These are phyloP conservation scores for Extremus antarcticus DNA, from an alignment of 495 filamentous ascomycete species.

Conservation along the genomic window DNA sequence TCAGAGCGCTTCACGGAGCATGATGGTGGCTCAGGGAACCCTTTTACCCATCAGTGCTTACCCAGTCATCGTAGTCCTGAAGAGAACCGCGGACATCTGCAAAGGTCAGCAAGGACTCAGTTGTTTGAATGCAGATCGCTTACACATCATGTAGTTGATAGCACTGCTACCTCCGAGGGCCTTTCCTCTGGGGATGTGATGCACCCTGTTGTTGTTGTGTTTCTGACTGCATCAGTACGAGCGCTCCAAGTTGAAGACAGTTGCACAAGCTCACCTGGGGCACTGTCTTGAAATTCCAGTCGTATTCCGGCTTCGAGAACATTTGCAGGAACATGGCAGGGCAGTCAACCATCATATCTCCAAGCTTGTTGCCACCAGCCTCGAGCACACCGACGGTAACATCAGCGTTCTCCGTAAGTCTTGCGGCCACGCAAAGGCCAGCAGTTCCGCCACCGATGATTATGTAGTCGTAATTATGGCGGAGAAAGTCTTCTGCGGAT, in stretches of 20 bases:
- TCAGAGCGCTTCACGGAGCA: neutral
- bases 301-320: constrained; percentile 32
- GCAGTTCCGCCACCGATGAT: constrained; percentile 24
- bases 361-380: constrained; percentile 34
- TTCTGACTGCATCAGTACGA: no score
- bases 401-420: constrained; percentile 23
- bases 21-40: neutral
- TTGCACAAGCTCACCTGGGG: constrained; percentile 31
- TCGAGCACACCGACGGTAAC: constrained; percentile 38
- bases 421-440: constrained; percentile 23
- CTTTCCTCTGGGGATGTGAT: constrained; percentile 32
- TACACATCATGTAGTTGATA: constrained; percentile 33
- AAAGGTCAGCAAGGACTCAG: constrained; percentile 35
- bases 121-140: constrained; percentile 37
- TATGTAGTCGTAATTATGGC: constrained; percentile 17
- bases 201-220: constrained; percentile 16
- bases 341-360: constrained; percentile 34
- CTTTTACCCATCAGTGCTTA: neutral
- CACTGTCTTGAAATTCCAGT: constrained; percentile 37
- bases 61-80: constrained; percentile 46
- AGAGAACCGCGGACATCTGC: constrained; percentile 34
- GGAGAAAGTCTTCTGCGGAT: constrained; percentile 11
- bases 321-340: constrained; percentile 35
- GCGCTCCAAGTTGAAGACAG: no score
- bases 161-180: constrained; percentile 37